Evolutionary conservation across 257 asterid species (phyloP).

Genomic region (Plantago ovata): DNA sequence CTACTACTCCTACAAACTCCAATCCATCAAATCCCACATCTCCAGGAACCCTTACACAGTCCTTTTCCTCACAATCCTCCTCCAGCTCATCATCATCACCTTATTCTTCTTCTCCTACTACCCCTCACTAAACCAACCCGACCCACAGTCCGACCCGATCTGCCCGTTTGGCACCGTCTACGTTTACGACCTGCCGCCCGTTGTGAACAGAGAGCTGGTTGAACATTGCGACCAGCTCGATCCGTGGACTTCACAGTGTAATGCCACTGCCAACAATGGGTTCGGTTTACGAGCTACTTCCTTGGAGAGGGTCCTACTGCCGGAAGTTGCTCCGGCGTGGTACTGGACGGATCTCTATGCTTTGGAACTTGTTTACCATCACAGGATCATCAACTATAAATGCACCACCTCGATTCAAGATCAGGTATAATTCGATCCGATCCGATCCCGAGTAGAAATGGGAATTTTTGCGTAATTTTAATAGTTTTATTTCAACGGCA

Average conservation of each 20-base stretch:
- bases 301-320: constrained; percentile 37
- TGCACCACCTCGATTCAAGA: constrained; percentile 43
- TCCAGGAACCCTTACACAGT: constrained; percentile 25
- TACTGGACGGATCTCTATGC: constrained; percentile 52
- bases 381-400: constrained; percentile 31
- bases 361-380: constrained; percentile 44
- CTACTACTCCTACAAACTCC: no score
- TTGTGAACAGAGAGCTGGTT: constrained; percentile 24
- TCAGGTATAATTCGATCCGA: constrained; percentile 13
- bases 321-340: constrained; percentile 38
- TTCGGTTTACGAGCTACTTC: constrained; percentile 43
- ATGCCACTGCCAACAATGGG: constrained; percentile 37
- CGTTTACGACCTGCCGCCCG: constrained; percentile 44
- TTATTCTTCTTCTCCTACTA: no score
- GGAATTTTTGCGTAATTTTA: no score
- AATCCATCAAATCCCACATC: constrained; percentile 30
- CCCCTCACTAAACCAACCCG: no score
- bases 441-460: no score
- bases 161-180: constrained; percentile 20
- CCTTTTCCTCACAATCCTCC: no score
- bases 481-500: no score
- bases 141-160: no score
- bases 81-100: no score
- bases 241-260: no score
- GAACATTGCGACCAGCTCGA: constrained; percentile 28